Base-by-base conservation (phyloP, 108 stramenopile genomes). In the Skeletonema menzelii region DNA sequence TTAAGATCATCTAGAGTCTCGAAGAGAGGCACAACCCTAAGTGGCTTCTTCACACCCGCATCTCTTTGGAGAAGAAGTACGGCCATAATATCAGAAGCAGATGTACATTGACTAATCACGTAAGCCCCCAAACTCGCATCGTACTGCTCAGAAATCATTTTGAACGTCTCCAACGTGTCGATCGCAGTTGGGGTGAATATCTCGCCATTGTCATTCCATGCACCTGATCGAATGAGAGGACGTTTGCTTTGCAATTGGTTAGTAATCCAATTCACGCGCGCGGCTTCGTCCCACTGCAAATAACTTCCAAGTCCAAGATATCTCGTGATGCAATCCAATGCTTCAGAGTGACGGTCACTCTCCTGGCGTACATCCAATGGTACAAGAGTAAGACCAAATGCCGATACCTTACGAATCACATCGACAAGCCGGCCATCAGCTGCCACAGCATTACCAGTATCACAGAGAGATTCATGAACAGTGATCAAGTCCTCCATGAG, bases 281-380 rank as follows among this genome's bases (percentile, higher is more conserved):
- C 91, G 8, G 83, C 79, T 84, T 99, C 98, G 59, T 95, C 94
- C 97, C 97, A 97, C 66, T 88, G 66, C 31, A 75, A 61, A 69
- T 94, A 97, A 27, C 88, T 89, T n/a, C 98, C 98, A 19, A 97
- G 70, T 27, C 98, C 98, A 15, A 98, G 83, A 61, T 86, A 91
- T 12, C 86, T 77, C 1, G 97, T 97, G 68, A 98, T 91, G 42
- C 95, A 91, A 70, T 98, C 97, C 27, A 99, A 46, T 24, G 95
- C 97, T 69, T 97, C 96, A 49, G 90, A 82, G 83, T 99, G 98
- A 14, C 90, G 69, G 46, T 87, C 90, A 34, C 92, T 94, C 79
- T 99, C 98, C 76, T 99, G 96, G 8, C 98, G 93, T 14, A 99
- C 82, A 70, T 99, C 98, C 31, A 99, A 77, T 2, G 97, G 96